Base-by-base conservation (phyloP, 1,284 basidiomycete genomes). In the Golubevia pallescens region DNA sequence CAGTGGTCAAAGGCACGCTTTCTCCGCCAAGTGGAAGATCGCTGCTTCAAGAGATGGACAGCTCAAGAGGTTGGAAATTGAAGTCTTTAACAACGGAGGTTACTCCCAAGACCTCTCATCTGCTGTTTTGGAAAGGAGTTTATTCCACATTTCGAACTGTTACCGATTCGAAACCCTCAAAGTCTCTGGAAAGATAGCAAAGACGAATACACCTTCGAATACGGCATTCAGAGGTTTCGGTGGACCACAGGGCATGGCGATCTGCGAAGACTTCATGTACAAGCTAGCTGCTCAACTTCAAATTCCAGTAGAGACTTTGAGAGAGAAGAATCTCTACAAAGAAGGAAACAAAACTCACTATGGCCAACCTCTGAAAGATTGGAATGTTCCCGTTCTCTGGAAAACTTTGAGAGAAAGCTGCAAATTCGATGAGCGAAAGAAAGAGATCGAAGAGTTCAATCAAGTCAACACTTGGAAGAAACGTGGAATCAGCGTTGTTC, bases 171-270 rank as follows among this genome's bases (percentile, higher is more conserved):
- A 54, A 67, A 79, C 71, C 23, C 65, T 86, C 16, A 75, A 79
- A 42, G 79, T 85, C 23, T 75, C 80, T 53, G 86, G 81, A 7
- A 75, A 67, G 58, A 72, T 83, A 54, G 79, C 76, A 70, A 84
- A 84, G 66, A 86, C 86, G 21, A 80, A 86, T 74, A 86, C 84
- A 3, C 80, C 86, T 67, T 85, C 82, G 7, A 86, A 86, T 68
- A 86, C 86, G 3, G 86, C 86, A 8, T 86, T 80, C 73, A 71
- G 86, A 60, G 84, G 80, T 13, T 86, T 86, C 58, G 86, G 86
- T 20, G 85, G 80, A 24, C 84, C 85, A 32, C 86, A 86, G 68
- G 85, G 85, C 21, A 82, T 86, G 69, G 68, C 83, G 54, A 75
- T 86, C 66, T 73, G 78, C 54, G 84, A 86, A 61, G 74, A 78